phyloP scores from a whole-genome alignment of 2,329 filamentous ascomycete genomes.

The Leptosphaerulina australis region DNA sequence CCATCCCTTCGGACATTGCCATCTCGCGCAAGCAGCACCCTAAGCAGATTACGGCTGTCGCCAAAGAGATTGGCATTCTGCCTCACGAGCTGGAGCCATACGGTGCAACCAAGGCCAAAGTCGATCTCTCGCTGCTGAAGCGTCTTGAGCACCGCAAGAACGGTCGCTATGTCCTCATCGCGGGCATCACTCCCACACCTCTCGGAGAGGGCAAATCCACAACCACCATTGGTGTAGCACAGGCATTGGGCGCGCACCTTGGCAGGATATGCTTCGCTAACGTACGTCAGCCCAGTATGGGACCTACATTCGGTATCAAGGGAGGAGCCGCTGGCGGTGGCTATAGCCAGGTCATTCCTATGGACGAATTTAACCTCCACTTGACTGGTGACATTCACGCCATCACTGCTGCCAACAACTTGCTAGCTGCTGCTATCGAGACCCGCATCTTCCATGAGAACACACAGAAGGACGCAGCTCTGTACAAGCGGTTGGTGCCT shows the following conservation, averaged over 20 bases:
- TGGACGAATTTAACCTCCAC: constrained; percentile 99
- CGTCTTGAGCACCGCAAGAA: constrained; percentile 85
- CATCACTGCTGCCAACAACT: constrained; percentile 95
- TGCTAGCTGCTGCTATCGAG: constrained; percentile 94
- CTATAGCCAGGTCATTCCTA: constrained; percentile 98
- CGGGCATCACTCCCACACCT: constrained; percentile 94
- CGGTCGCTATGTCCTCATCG: constrained; percentile 89
- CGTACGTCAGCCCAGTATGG: constrained; percentile 94
- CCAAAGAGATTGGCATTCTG: constrained; percentile 84
- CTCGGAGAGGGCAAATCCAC: constrained; percentile 98
- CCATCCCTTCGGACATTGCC: constrained; percentile 94
- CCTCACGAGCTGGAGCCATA: constrained; percentile 92
- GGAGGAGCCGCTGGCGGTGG: constrained; percentile 95
- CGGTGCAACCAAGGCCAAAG: constrained; percentile 94
- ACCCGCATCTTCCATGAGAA: constrained; percentile 98
- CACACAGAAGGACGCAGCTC: constrained; percentile 86
- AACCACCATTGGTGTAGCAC: constrained; percentile 92
- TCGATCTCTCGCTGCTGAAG: constrained; percentile 80
- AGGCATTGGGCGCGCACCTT: constrained; percentile 88
- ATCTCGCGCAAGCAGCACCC: constrained; percentile 87
- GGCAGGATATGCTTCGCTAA: constrained; percentile 92
- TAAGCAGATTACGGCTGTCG: constrained; percentile 87
- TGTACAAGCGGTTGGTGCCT: constrained; percentile 88
- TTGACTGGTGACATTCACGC: constrained; percentile 98
- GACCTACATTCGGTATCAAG: constrained; percentile 98